Conservation (phyloP, 495 filamentous ascomycete genomes). For the Hypomontagnella monticulosa region DNA sequence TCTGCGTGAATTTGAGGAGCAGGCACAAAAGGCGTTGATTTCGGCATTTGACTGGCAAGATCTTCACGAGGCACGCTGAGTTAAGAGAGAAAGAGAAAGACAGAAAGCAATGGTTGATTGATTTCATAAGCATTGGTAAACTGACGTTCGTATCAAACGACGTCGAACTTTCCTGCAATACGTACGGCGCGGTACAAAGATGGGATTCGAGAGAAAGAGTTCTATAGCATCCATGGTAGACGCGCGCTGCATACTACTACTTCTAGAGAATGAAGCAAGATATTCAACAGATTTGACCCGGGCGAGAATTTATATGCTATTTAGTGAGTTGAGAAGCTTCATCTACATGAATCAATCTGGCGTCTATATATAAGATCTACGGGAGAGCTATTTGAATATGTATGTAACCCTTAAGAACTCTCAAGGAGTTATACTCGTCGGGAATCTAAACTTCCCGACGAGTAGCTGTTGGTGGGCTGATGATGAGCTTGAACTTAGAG, state of each 20-base stretch:
- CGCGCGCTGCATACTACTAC: constrained; percentile 12
- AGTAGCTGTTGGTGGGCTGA: too few relatives aligned
- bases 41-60: constrained; percentile 8
- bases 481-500: too few relatives aligned
- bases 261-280: constrained; percentile 19
- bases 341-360: too few relatives aligned
- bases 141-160: constrained; percentile 31
- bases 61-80: constrained; percentile 1
- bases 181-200: neutral
- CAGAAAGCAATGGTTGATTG: neutral
- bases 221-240: constrained; percentile 20
- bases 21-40: constrained; percentile 15
- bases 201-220: neutral
- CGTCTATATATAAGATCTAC: too few relatives aligned
- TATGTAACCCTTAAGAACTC: too few relatives aligned
- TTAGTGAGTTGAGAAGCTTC: too few relatives aligned
- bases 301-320: too few relatives aligned
- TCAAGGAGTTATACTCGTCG: too few relatives aligned
- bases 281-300: neutral
- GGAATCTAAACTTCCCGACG: too few relatives aligned
- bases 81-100: neutral
- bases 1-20: constrained; percentile 8
- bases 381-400: too few relatives aligned
- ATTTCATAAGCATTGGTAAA: constrained; percentile 13
- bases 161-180: constrained; percentile 15